Evolutionary conservation across 164 flowering plant genomes (phyloP).

Genomic region (Nymphaea colorata): DNA sequence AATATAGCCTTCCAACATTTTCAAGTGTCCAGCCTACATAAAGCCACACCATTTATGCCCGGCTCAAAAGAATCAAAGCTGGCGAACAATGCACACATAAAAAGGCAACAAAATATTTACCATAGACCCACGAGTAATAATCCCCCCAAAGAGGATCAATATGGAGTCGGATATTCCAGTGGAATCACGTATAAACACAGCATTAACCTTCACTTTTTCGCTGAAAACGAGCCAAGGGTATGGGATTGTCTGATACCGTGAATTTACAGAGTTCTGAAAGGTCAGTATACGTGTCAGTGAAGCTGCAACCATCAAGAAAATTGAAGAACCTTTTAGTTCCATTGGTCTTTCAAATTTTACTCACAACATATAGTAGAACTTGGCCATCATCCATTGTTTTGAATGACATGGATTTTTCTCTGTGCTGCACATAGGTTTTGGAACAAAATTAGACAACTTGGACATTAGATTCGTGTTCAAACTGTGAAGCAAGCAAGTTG

Average conservation of each 20-base stretch:
- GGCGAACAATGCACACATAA: too few relatives aligned
- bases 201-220: slow-evolving; percentile 91
- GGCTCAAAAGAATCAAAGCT: too few relatives aligned
- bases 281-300: neutral
- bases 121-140: slow-evolving; percentile 45
- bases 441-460: neutral
- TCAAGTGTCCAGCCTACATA: slow-evolving; percentile 77
- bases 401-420: slow-evolving; percentile 96
- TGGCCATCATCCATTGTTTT: slow-evolving; percentile 99
- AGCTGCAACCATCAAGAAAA: neutral
- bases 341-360: slow-evolving; percentile 8
- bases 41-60: too few relatives aligned
- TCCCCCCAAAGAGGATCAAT: slow-evolving; percentile 88
- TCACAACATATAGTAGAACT: slow-evolving; percentile 82
- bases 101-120: slow-evolving; percentile 16
- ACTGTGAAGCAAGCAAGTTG: neutral
- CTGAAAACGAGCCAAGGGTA: slow-evolving; percentile 97
- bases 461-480: neutral
- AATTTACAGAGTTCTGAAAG: slow-evolving; percentile 90
- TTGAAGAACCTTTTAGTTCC: neutral
- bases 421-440: slow-evolving; percentile 50
- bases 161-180: slow-evolving; percentile 94
- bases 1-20: slow-evolving; percentile 80
- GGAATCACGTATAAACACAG: slow-evolving; percentile 91
- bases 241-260: slow-evolving; percentile 86